Percentiles rank a stretch among this genome's conserved stretches.
These are phyloP conservation scores for Kernera saxatilis DNA, from an alignment of 345 rosid genomes.

Conservation along the genomic window DNA sequence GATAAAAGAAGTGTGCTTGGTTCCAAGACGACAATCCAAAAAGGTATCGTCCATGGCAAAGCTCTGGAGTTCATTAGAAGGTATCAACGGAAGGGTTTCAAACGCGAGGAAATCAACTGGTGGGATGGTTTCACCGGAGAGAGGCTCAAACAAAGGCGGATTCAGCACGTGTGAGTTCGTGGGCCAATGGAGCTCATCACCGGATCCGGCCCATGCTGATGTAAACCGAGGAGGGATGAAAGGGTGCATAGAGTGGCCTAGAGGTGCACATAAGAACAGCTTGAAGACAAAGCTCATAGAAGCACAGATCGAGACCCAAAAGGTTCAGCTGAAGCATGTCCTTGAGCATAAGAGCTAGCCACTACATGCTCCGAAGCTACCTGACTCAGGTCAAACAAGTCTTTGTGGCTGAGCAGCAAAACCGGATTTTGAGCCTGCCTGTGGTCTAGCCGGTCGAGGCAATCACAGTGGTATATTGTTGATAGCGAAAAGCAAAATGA, in stretches of 20 bases:
- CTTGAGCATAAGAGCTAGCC: conserved; percentile 72
- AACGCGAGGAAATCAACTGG: conserved; percentile 61
- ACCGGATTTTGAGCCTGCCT: neutral
- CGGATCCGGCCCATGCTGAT: conserved; percentile 58
- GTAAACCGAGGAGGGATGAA: conserved; percentile 69
- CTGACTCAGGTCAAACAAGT: neutral
- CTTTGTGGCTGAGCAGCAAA: neutral
- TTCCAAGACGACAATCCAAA: conserved; percentile 46
- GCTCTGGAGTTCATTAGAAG: conserved; percentile 65
- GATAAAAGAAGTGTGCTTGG: conserved; percentile 55
- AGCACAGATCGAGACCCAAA: conserved; percentile 76
- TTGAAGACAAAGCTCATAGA: conserved; percentile 87
- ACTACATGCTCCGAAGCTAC: neutral
- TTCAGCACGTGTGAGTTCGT: conserved; percentile 42
- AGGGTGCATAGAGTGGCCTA: conserved; percentile 97
- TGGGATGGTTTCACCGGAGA: conserved; percentile 49
- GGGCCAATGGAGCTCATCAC: conserved; percentile 72
- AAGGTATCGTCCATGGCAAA: conserved; percentile 70
- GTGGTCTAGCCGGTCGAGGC: neutral
- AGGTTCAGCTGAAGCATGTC: conserved; percentile 76
- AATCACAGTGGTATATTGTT: neutral
- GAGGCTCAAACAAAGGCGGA: conserved; percentile 46
- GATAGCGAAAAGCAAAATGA: neutral
- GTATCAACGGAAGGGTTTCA: conserved; percentile 54
- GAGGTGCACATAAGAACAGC: conserved; percentile 59